phyloP scores from a whole-genome alignment of 495 filamentous ascomycete species.

The Trichoderma erinaceum region DNA sequence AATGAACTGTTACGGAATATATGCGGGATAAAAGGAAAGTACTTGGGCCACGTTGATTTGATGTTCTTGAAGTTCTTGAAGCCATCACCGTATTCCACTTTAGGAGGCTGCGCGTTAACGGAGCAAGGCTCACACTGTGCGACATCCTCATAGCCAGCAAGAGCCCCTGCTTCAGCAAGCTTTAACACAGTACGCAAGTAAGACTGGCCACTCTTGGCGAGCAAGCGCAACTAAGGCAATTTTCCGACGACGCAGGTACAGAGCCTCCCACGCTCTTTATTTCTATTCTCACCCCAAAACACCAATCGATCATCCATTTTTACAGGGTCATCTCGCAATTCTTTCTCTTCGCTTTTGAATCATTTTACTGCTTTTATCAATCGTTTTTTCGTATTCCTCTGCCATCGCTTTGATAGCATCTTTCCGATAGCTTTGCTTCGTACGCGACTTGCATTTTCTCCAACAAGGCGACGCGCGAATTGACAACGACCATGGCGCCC shows the following conservation, averaged over 20 bases:
- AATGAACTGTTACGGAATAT: no score
- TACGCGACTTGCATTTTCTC: background rate
- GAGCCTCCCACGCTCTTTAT: background rate
- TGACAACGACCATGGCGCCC: constrained; percentile 23
- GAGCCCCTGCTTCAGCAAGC: background rate
- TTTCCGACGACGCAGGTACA: constrained; percentile 1
- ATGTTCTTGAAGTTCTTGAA: background rate
- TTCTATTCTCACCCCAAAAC: background rate
- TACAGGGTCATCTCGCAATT: background rate
- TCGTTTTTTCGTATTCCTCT: background rate
- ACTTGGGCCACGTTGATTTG: background rate
- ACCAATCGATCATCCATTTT: background rate
- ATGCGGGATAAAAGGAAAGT: no score
- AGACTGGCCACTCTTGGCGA: background rate
- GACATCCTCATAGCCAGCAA: background rate
- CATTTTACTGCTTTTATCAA: background rate
- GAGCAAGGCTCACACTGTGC: background rate
- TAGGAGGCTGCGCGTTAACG: background rate
- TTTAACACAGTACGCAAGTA: background rate
- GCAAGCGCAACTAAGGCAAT: background rate
- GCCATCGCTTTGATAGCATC: background rate
- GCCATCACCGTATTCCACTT: background rate
- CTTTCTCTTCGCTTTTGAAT: background rate
- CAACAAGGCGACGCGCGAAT: background rate
- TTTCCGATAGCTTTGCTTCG: background rate